phyloP scores from a whole-genome alignment of 2,329 filamentous ascomycete species.

The Hirsutella thompsonii region DNA sequence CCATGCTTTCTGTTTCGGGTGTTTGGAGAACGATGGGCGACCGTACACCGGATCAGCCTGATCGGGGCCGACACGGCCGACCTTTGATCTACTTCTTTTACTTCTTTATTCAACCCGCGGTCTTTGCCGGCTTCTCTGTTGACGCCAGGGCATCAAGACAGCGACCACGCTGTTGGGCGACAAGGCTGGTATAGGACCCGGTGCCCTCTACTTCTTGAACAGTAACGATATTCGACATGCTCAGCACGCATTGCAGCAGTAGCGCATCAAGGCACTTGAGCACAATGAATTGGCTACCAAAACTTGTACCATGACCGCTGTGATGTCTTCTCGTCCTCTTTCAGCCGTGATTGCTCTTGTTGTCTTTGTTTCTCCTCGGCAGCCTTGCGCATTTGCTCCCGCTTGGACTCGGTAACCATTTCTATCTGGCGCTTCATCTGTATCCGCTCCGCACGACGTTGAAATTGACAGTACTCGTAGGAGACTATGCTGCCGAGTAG shows the following conservation, averaged over 20 bases:
- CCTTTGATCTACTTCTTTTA: neutral
- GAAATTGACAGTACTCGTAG: constrained; percentile 76
- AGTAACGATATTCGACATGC: neutral
- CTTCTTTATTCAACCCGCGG: no score
- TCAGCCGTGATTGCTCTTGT: constrained; percentile 17
- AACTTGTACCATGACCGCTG: constrained; percentile 41
- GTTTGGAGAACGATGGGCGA: no score
- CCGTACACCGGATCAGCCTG: neutral
- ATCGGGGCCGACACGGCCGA: neutral
- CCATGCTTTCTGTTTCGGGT: no score
- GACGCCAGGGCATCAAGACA: no score
- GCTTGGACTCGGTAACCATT: constrained; percentile 38
- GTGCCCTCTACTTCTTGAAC: no score
- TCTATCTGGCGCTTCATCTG: constrained; percentile 81
- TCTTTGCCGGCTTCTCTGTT: no score
- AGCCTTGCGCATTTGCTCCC: constrained; percentile 29
- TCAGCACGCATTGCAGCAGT: neutral
- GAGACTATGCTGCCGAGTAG: constrained; percentile 54
- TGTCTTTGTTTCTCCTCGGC: constrained; percentile 25
- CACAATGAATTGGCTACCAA: constrained; percentile 26
- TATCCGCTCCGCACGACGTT: constrained; percentile 59
- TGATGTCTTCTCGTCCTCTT: constrained; percentile 18
- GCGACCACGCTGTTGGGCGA: no score
- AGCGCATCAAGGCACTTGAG: neutral
- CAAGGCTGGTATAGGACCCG: no score